Conservation (phyloP, 2,329 filamentous ascomycete genomes). For the Penicillium sp. region DNA sequence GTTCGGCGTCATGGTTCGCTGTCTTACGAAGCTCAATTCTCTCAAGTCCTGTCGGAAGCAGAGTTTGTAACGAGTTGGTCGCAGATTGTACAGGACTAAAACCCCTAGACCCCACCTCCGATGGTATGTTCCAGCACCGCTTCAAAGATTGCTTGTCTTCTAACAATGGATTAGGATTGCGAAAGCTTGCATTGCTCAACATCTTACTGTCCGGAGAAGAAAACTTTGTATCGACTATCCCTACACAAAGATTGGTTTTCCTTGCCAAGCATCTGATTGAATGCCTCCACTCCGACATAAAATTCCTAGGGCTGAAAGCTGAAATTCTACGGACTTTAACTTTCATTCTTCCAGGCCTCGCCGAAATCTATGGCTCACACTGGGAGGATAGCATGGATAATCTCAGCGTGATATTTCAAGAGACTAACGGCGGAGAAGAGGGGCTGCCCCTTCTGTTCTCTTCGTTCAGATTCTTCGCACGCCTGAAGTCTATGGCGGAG, state of each 20-base stretch:
- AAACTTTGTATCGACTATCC: constrained; percentile 55
- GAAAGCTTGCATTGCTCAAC: constrained; percentile 61
- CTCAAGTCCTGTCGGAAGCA: constrained; percentile 54
- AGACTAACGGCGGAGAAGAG: constrained; percentile 54
- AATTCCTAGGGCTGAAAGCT: constrained; percentile 45
- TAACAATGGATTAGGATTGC: constrained; percentile 47
- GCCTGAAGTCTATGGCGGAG: constrained; percentile 63
- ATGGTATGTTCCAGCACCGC: constrained; percentile 43
- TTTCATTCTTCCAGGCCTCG: constrained; percentile 72
- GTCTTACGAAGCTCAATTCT: constrained; percentile 58
- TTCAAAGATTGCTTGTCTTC: not conserved
- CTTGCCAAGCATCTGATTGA: constrained; percentile 78
- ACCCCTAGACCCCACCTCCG: constrained; percentile 48
- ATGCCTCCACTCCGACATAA: constrained; percentile 69
- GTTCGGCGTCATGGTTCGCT: constrained; percentile 55
- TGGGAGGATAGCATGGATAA: constrained; percentile 73
- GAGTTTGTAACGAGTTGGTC: constrained; percentile 65
- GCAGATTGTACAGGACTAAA: constrained; percentile 64
- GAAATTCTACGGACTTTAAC: constrained; percentile 54
- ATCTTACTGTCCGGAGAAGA: constrained; percentile 58
- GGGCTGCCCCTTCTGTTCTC: constrained; percentile 70
- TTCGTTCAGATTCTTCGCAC: constrained; percentile 72
- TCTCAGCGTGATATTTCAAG: constrained; percentile 64
- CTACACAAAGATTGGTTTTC: constrained; percentile 74
- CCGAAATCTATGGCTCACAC: constrained; percentile 84